Conservation (phyloP, 805 yeast genomes). For the Candida anglica region DNA sequence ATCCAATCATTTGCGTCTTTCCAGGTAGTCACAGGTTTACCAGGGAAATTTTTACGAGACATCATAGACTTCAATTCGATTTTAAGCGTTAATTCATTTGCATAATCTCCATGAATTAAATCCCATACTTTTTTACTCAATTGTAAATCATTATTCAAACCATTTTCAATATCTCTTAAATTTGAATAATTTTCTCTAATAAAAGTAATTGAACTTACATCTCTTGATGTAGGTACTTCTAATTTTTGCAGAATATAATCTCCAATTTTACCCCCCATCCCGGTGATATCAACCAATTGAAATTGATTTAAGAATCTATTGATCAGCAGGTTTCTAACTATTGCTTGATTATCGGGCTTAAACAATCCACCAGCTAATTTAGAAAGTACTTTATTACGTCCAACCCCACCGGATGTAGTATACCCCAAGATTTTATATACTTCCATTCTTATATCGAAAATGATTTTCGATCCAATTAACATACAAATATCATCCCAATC, state of each 20-base stretch:
- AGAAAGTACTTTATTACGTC: slow-evolving; percentile 71
- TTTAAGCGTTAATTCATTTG: slow-evolving; percentile 52
- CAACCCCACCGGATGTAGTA: slow-evolving; percentile 88
- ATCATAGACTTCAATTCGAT: slow-evolving; percentile 80
- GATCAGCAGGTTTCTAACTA: slow-evolving; percentile 50
- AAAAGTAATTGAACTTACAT: slow-evolving; percentile 38
- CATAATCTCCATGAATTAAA: slow-evolving; percentile 60
- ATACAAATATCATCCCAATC: slow-evolving; percentile 81
- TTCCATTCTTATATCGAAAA: slow-evolving; percentile 48
- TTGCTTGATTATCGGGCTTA: slow-evolving; percentile 86
- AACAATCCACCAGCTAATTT: slow-evolving; percentile 81
- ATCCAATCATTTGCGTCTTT: slow-evolving; percentile 75
- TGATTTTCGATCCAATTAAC: slow-evolving; percentile 60
- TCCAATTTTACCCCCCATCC: slow-evolving; percentile 89
- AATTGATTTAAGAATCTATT: slow-evolving; percentile 54
- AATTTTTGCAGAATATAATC: slow-evolving; percentile 48
- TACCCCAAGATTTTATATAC: slow-evolving; percentile 61
- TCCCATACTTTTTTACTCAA: slow-evolving; percentile 55
- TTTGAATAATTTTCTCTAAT: slow-evolving; percentile 47
- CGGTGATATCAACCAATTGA: slow-evolving; percentile 74
- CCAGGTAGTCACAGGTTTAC: slow-evolving; percentile 43
- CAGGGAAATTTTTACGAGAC: slow-evolving; percentile 76
- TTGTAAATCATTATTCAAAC: too few species aligned
- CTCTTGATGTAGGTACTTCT: slow-evolving; percentile 48
- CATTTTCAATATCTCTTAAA: slow-evolving; percentile 33